A percentile compares a stretch with the other conserved stretches of the same genome.
Evolutionary conservation across 169 alveolate genomes (phyloP).

Genomic region (Besnoitia besnoiti): DNA sequence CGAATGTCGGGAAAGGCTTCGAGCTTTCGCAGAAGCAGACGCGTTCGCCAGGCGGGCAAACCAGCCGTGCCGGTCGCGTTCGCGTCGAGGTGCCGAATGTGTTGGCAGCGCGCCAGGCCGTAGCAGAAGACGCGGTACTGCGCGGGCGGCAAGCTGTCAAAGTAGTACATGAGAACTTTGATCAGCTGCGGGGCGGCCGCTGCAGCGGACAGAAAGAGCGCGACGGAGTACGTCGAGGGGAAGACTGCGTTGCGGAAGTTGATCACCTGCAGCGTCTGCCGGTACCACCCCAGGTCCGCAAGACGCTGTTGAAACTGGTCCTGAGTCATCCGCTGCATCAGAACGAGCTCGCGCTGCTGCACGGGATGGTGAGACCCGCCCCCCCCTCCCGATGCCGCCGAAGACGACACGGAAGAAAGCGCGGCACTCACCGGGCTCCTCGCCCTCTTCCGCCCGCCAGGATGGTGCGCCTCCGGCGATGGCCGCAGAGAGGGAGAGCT

Average conservation of each 20-base stretch:
- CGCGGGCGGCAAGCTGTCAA: not conserved
- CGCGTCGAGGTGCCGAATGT: conserved; percentile 36
- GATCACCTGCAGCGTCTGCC: not conserved
- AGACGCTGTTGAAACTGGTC: not conserved
- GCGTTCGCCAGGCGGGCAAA: conserved; percentile 12
- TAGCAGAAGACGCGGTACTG: conserved; percentile 28
- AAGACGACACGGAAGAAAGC: not conserved
- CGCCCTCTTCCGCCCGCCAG: not conserved
- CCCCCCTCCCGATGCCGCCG: not conserved
- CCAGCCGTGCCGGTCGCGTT: conserved; percentile 31
- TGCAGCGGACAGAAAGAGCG: conserved; percentile 1
- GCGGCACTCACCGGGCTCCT: not conserved
- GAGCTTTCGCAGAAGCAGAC: conserved; percentile 43
- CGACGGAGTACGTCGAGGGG: not conserved
- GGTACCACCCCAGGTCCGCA: not conserved
- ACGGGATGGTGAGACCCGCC: not conserved
- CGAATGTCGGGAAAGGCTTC: conserved; percentile 43
- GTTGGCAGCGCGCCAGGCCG: conserved; percentile 2
- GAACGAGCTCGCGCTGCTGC: not conserved
- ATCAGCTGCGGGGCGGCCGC: not conserved
- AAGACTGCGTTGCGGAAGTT: not conserved
- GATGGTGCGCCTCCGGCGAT: not conserved
- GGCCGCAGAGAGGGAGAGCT: not conserved
- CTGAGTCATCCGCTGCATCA: not conserved
- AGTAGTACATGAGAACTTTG: conserved; percentile 9